Conservation (phyloP, 2,329 filamentous ascomycete species). For the Trichoderma gracile region DNA sequence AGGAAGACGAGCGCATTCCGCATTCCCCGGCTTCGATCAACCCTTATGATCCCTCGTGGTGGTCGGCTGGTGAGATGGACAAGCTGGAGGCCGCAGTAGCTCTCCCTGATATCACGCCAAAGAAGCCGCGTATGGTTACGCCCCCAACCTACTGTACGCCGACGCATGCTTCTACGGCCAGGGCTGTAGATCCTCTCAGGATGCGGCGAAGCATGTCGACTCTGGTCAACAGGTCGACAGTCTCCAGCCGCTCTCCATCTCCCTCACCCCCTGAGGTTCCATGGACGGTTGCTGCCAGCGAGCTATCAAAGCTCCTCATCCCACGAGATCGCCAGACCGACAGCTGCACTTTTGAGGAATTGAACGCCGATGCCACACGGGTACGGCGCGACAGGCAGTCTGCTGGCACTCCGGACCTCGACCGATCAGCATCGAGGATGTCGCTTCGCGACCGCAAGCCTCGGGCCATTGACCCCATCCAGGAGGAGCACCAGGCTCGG, state of each 20-base stretch:
- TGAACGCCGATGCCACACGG: constrained; percentile 68
- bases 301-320: constrained; percentile 79
- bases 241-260: constrained; percentile 48
- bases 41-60: constrained; percentile 70
- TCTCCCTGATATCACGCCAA: constrained; percentile 49
- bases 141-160: constrained; percentile 79
- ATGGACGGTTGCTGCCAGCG: constrained; percentile 82
- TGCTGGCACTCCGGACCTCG: constrained; percentile 35
- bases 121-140: constrained; percentile 57
- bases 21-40: constrained; percentile 37
- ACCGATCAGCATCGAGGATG: constrained; percentile 60
- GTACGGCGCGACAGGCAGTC: constrained; percentile 66
- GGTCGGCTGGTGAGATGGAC: constrained; percentile 65
- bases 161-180: constrained; percentile 83
- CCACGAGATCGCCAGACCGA: constrained; percentile 72
- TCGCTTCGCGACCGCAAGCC: constrained; percentile 71
- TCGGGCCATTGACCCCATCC: constrained; percentile 55
- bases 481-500: constrained; percentile 42
- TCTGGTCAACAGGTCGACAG: constrained; percentile 37
- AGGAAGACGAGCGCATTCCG: constrained; percentile 30
- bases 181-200: constrained; percentile 68
- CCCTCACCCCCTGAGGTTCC: constrained; percentile 78
- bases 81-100: constrained; percentile 64
- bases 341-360: constrained; percentile 76
- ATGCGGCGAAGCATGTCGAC: constrained; percentile 64